Percentiles rank a stretch among this genome's conserved stretches.
Evolutionary conservation across 352 stramenopile genomes (phyloP).

Genomic region (Thraustochytrium striatum): DNA sequence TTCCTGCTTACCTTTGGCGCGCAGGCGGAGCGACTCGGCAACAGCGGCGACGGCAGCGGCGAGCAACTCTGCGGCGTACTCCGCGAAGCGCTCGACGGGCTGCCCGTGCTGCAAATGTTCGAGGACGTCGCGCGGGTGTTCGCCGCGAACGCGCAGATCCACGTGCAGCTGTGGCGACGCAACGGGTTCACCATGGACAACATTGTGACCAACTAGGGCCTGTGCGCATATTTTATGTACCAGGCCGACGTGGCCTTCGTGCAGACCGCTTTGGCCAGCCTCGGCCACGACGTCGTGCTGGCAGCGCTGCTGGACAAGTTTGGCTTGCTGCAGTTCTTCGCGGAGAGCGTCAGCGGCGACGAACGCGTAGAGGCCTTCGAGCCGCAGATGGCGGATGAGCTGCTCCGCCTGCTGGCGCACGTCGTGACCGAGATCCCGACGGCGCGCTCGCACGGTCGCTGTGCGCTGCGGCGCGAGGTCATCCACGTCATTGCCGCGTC

Average conservation of each 20-base stretch:
- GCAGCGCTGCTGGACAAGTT: constrained; percentile 51
- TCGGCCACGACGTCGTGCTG: constrained; percentile 34
- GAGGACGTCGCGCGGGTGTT: constrained; percentile 48
- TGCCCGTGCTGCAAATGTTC: background rate
- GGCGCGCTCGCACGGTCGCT: constrained; percentile 61
- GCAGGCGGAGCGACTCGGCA: background rate
- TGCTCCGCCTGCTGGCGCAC: constrained; percentile 74
- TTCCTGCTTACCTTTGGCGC: constrained; percentile 57
- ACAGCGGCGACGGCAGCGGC: background rate
- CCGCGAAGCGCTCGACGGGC: background rate
- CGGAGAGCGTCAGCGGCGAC: background rate
- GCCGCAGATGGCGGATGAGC: constrained; percentile 64
- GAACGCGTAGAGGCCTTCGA: background rate
- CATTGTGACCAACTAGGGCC: constrained; percentile 53
- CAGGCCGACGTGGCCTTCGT: constrained; percentile 52
- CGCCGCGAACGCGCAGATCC: constrained; percentile 46
- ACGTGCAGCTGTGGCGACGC: constrained; percentile 53
- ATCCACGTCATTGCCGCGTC: constrained; percentile 60
- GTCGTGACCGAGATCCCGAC: constrained; percentile 74
- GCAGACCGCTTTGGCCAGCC: constrained; percentile 35
- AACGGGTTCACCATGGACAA: constrained; percentile 53
- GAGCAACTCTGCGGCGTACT: background rate
- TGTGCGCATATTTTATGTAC: constrained; percentile 32
- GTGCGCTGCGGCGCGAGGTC: constrained; percentile 72
- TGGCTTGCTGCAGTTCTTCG: constrained; percentile 21